Evolutionary conservation across 2,329 filamentous ascomycete genomes (phyloP).

Genomic region (Trichoderma semiorbis): DNA sequence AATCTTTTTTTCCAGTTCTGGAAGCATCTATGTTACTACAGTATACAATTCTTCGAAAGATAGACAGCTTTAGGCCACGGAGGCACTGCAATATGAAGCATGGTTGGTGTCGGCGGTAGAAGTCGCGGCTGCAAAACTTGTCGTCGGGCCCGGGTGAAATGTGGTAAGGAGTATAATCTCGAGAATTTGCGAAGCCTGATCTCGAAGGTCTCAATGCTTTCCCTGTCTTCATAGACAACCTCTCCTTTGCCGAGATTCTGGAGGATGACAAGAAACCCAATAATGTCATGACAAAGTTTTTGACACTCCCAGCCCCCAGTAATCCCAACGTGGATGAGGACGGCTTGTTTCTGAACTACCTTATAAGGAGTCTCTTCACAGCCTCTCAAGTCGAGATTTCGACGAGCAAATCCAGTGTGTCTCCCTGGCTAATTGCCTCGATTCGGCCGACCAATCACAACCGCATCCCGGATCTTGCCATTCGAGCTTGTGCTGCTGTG

Average conservation of each 20-base stretch:
- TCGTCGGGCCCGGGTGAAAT: slow-evolving; percentile 8
- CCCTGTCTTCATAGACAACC: neutral
- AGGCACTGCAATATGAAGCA: neutral
- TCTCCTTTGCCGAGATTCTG: neutral
- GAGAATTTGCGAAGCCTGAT: neutral
- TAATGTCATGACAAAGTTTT: neutral
- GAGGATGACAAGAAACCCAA: neutral
- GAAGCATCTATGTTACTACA: neutral
- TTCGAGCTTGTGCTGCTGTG: slow-evolving; percentile 1
- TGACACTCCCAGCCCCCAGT: neutral
- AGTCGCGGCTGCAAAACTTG: slow-evolving; percentile 5
- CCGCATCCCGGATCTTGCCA: neutral
- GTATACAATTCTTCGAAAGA: neutral
- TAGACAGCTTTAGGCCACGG: neutral
- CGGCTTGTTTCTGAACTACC: neutral
- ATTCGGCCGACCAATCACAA: neutral
- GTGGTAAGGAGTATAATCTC: neutral
- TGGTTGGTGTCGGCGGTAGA: neutral
- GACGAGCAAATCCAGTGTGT: neutral
- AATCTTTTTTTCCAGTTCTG: neutral
- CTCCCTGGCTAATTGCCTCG: neutral
- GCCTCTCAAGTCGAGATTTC: neutral
- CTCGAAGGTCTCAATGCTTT: neutral
- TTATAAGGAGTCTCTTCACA: neutral
- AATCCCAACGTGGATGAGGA: neutral